Evolutionary conservation across 495 filamentous ascomycete genomes (phyloP).

Genomic region (Hypoxylon fuscum): DNA sequence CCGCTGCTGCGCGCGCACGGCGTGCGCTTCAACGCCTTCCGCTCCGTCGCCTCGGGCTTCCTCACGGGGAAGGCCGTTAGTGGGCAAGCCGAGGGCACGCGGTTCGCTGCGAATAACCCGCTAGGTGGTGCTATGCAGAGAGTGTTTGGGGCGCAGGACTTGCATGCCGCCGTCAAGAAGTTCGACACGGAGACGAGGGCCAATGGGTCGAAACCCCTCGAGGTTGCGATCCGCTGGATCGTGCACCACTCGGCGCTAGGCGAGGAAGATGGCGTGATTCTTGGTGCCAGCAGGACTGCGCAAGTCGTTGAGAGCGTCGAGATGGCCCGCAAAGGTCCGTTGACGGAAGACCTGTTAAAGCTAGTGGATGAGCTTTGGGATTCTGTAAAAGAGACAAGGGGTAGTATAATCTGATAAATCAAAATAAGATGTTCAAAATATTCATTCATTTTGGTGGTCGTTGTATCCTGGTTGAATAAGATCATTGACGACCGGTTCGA

Average conservation of each 20-base stretch:
- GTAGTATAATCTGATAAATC: conserved; percentile 20
- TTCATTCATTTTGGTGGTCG: conserved; percentile 1
- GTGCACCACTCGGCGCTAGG: conserved; percentile 61
- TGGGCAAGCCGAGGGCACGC: conserved; percentile 45
- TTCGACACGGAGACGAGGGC: conserved; percentile 58
- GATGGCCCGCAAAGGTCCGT: conserved; percentile 57
- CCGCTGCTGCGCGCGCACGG: conserved; percentile 59
- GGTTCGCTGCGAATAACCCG: conserved; percentile 46
- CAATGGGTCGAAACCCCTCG: conserved; percentile 57
- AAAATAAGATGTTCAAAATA: neutral
- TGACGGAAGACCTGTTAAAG: conserved; percentile 19
- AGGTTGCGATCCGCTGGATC: conserved; percentile 66
- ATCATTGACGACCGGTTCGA: conserved; percentile 3
- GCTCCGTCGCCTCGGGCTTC: conserved; percentile 57
- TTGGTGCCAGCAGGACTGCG: conserved; percentile 57
- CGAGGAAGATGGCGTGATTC: conserved; percentile 61
- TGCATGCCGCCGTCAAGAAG: conserved; percentile 50
- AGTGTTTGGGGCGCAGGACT: conserved; percentile 54
- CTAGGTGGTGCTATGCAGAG: conserved; percentile 48
- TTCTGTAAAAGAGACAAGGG: conserved; percentile 21
- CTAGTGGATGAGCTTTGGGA: conserved; percentile 30
- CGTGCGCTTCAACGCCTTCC: conserved; percentile 60
- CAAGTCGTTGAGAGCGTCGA: conserved; percentile 63
- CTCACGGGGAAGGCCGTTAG: conserved; percentile 51
- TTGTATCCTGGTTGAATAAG: conserved; percentile 26